A percentile compares a stretch with the other conserved stretches of the same genome.
phyloP scores from a whole-genome alignment of 179 eudicot species.

The Silene coronaria region DNA sequence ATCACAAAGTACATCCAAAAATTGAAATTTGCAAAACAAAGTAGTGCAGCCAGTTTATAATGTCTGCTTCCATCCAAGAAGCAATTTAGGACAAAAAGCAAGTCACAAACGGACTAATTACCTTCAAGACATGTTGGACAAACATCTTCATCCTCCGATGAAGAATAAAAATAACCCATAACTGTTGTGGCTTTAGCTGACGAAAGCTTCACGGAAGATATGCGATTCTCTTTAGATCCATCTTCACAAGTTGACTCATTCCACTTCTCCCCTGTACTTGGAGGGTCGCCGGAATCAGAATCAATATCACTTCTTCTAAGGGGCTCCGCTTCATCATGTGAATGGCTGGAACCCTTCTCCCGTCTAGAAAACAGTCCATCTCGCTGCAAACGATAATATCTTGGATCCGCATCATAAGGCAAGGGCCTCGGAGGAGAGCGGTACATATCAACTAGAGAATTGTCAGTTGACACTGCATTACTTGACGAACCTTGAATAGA shows the following conservation, averaged over 20 bases:
- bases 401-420: slow-evolving; percentile 89
- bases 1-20: neutral
- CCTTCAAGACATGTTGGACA: slow-evolving; percentile 89
- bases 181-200: slow-evolving; percentile 36
- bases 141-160: slow-evolving; percentile 75
- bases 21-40: neutral
- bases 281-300: slow-evolving; percentile 37
- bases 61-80: neutral
- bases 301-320: slow-evolving; percentile 51
- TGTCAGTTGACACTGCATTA: slow-evolving; percentile 51
- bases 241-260: slow-evolving; percentile 34
- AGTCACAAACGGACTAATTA: slow-evolving; percentile 13
- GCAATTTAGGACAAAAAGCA: neutral
- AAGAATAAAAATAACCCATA: slow-evolving; percentile 45
- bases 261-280: slow-evolving; percentile 37
- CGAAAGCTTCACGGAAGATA: slow-evolving; percentile 50
- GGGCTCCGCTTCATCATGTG: slow-evolving; percentile 67
- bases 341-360: slow-evolving; percentile 76
- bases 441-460: slow-evolving; percentile 58
- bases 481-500: slow-evolving; percentile 61
- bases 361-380: slow-evolving; percentile 70
- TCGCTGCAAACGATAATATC: slow-evolving; percentile 54
- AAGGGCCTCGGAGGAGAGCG: slow-evolving; percentile 87
- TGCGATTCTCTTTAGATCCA: slow-evolving; percentile 35
- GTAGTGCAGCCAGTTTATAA: neutral